Percentiles rank a stretch among this genome's conserved stretches.
Evolutionary conservation across 805 yeast species (phyloP).

Genomic region (Clavispora phyllophila): DNA sequence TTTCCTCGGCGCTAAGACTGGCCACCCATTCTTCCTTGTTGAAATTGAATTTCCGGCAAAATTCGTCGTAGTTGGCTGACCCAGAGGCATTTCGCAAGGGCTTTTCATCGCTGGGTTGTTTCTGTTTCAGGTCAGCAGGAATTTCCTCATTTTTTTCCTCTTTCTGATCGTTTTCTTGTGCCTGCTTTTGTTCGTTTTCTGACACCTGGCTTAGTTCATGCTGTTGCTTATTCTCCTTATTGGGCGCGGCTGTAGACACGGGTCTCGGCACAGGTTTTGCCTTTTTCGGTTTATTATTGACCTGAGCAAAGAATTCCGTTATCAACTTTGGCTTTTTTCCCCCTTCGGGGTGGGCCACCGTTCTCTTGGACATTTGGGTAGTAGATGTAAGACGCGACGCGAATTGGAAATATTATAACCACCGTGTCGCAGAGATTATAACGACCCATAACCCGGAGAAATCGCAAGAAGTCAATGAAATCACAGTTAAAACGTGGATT

Average conservation of each 20-base stretch:
- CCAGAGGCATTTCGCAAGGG: too few relatives aligned
- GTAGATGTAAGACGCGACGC: not conserved
- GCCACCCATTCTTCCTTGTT: conserved; percentile 50
- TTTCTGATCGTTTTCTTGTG: not conserved
- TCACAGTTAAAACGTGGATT: too few relatives aligned
- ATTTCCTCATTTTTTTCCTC: too few relatives aligned
- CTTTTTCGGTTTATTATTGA: not conserved
- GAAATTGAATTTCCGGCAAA: conserved; percentile 26
- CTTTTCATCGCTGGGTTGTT: too few relatives aligned
- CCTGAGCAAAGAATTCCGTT: conserved; percentile 13
- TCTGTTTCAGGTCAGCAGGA: too few relatives aligned
- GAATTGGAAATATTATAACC: too few relatives aligned
- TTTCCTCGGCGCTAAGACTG: conserved; percentile 43
- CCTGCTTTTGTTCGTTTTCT: not conserved
- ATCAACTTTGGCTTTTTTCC: conserved; percentile 10
- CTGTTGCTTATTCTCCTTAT: not conserved
- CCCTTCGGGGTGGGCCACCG: not conserved
- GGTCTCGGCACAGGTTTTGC: not conserved
- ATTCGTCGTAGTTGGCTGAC: conserved; percentile 3
- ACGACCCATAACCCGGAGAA: too few relatives aligned
- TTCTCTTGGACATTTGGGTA: conserved; percentile 2
- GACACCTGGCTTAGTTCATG: not conserved
- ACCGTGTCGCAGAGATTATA: too few relatives aligned
- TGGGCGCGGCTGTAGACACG: not conserved
- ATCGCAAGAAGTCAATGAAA: too few relatives aligned